Conservation (phyloP, 2,329 filamentous ascomycete species). For the Penicillium sp. region DNA sequence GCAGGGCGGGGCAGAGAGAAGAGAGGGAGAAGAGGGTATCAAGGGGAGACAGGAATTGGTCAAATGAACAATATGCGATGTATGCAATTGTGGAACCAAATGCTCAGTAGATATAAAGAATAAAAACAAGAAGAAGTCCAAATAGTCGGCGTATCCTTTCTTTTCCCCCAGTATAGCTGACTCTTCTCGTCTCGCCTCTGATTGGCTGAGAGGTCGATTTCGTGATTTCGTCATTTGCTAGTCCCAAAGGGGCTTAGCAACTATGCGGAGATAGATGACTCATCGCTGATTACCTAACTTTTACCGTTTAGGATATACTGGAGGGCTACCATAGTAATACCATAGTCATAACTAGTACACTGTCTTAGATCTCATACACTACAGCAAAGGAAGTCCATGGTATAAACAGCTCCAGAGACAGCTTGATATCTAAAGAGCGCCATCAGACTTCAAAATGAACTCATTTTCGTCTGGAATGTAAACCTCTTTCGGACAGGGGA, state of each 20-base stretch:
- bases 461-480: neutral
- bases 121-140: neutral
- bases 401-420: too few species aligned
- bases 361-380: too few species aligned
- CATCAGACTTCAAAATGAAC: neutral
- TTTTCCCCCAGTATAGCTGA: slow-evolving; percentile 7
- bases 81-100: neutral
- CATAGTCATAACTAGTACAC: too few species aligned
- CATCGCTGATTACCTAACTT: neutral
- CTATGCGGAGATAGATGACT: slow-evolving; percentile 9
- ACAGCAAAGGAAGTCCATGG: too few species aligned
- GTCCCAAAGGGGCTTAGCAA: slow-evolving; percentile 5
- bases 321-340: too few species aligned
- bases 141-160: neutral
- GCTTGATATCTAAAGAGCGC: too few species aligned
- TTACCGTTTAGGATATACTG: neutral
- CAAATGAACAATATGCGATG: neutral
- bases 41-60: neutral
- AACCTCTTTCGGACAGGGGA: neutral
- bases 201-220: slow-evolving; percentile 16
- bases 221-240: slow-evolving; percentile 25
- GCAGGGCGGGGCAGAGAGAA: slow-evolving; percentile 28
- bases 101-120: neutral
- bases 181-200: slow-evolving; percentile 5
- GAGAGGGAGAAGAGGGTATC: neutral